A percentile compares a stretch with the other conserved stretches of the same genome.
Evolutionary conservation across 169 alveolate species (phyloP).

Genomic region (Eimeria sp.): DNA sequence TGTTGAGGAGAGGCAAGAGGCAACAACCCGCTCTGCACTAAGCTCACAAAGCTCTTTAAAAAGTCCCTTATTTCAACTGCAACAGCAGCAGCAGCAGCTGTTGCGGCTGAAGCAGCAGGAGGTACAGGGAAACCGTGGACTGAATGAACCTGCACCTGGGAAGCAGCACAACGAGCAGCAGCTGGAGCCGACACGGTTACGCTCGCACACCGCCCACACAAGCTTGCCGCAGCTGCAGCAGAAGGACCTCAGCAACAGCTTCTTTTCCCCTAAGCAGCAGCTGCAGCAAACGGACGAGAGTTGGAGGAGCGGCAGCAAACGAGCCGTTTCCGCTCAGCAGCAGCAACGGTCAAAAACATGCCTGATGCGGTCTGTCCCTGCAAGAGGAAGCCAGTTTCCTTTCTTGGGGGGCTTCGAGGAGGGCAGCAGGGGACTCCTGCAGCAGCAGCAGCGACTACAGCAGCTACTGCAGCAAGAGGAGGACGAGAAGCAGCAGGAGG

Average conservation of each 20-base stretch:
- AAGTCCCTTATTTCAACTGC: neutral
- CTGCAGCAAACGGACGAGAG: neutral
- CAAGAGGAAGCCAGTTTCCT: too few species aligned
- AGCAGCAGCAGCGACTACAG: conserved; percentile 1
- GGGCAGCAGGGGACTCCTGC: neutral
- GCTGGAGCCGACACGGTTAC: neutral
- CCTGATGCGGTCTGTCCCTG: too few species aligned
- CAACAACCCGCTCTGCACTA: neutral
- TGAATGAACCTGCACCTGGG: neutral
- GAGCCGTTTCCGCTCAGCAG: too few species aligned
- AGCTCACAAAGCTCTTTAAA: neutral
- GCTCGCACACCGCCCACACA: conserved; percentile 24
- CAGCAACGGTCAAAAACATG: too few species aligned
- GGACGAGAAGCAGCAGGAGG: too few species aligned
- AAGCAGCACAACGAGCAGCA: neutral
- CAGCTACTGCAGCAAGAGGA: neutral
- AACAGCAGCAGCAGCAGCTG: conserved; percentile 21
- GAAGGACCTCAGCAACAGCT: neutral
- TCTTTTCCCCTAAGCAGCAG: neutral
- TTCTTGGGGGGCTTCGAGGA: too few species aligned
- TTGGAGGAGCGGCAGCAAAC: too few species aligned
- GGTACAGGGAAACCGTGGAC: neutral
- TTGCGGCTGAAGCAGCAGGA: conserved; percentile 4
- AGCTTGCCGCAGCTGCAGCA: neutral
- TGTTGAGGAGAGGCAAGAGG: neutral